Base-by-base conservation (phyloP, 108 stramenopile genomes). In the Cylindrotheca closterium region DNA sequence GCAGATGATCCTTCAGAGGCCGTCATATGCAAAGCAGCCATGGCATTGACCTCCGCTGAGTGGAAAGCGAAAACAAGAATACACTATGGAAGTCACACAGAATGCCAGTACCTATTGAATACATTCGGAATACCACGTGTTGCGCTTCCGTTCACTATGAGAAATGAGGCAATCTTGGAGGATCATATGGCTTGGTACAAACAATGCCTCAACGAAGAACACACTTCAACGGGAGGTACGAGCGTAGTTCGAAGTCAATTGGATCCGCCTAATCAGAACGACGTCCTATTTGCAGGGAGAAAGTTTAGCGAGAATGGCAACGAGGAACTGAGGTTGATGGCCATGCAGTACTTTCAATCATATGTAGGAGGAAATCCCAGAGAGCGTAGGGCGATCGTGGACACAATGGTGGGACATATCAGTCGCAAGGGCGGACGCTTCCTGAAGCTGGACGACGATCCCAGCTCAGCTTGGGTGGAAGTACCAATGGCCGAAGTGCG, bases 231-330 rank as follows among this genome's bases (percentile, higher is more conserved):
- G 7, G n/a, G n/a, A n/a, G 10, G 7, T 42, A 7, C 7, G 37
- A 15, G 15, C 15, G 15, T 42, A 15, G 15, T 15, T 10, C 10
- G 15, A 10, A 7, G 37, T 42, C 37, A 50, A 8, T 7, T 63
- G 1, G 28, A 30, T 29, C 61, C n/a, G n/a, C n/a, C 61, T 25
- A n/a, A 37, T 17, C 47, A 63, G 22, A 21, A 7, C 8, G 61
- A 63, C 19, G 48, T 63, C 15, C 29, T 63, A 21, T 63, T 63
- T 31, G 61, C 29, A 30, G 8, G 48, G 47, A 30, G 25, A 63
- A 63, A 29, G 30, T 15, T 30, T 3, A 47, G 48, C 61, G 51
- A 27, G 4, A 18, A 31, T 50, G 61, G 61, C 10, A 63, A 63
- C 29, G 7, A 47, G 10, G 48, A 45, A 30, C 47, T 63, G 26